Conservation (phyloP, 768 basidiomycete species). For the Boletus vermiculosoides region DNA sequence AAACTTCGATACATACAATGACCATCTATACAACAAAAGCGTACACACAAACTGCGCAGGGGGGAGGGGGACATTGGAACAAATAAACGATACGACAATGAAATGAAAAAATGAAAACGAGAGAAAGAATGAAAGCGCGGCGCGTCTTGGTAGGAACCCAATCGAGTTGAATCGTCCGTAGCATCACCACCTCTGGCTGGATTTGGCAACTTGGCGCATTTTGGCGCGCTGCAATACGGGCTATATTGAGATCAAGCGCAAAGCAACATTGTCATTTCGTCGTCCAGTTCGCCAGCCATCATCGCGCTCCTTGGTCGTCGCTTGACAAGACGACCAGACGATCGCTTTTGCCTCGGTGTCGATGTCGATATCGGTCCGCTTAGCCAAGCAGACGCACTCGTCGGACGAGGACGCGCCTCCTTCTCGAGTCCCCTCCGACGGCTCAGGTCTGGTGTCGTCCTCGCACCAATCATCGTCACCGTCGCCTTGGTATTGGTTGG, state of each 20-base stretch:
- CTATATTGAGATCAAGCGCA: neutral
- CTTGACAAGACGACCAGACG: slow-evolving; percentile 8
- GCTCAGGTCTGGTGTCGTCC: neutral
- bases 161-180: neutral
- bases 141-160: neutral
- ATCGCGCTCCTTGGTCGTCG: slow-evolving; percentile 6
- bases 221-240: neutral
- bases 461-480: neutral
- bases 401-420: neutral
- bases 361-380: slow-evolving; percentile 1
- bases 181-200: neutral
- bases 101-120: neutral
- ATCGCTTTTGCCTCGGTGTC: neutral
- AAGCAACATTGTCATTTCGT: neutral
- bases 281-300: neutral
- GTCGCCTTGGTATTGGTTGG: neutral
- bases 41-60: too few relatives aligned
- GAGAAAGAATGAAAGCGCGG: neutral
- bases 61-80: too few relatives aligned
- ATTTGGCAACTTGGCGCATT: too few relatives aligned
- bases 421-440: neutral
- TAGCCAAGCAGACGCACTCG: neutral
- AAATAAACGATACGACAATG: neutral
- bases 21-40: neutral
- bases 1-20: slow-evolving; percentile 1